Base-by-base conservation (phyloP, 805 yeast species). In the Yamadazyma olivae region DNA sequence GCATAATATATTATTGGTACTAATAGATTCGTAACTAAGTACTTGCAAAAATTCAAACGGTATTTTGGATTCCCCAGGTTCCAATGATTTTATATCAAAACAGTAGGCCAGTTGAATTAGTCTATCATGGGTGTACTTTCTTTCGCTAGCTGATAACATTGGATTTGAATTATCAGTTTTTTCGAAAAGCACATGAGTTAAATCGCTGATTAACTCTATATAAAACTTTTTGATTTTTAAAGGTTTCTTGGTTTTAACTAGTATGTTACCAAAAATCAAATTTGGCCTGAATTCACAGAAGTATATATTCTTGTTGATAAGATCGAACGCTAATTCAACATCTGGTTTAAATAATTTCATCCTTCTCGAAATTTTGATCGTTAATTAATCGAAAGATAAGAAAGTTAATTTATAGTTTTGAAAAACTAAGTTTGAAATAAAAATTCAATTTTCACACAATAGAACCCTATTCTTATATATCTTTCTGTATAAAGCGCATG, bases 21-120 rank as follows among this genome's bases (percentile, higher is more conserved):
- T 17, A 5, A 18, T 20, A 5, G 32, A 29, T 20, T 29, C 32
- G 23, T 29, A 29, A 8, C 8, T 17, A 6, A 29, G 13, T n/a
- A 7, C 10, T 8, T 17, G 13, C 5, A 29, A 8, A 7, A 29
- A 29, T n/a, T 29, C 32, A 29, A 29, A 29, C 9, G 32, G 32
- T 5, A 29, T 6, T n/a, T n/a, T 29, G 23, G 10, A 12, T 9
- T 12, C 6, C 5, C 32, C 19, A 7, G 20, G 13, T 12, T 9
- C 14, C 13, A 27, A n/a, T 6, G 6, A 7, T 6, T 6, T 5
- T 7, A 27, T 16, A 16, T 7, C n/a, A 17, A 27, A 17, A 19
- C 15, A 17, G 12, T 8, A 17, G 10, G 6, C 6, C n/a, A 16
- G 6, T 9, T 9, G 7, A 14, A 27, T 6, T 15, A 27, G 7